Percentiles rank a stretch among this genome's conserved stretches.
Conservation (phyloP, 2,329 filamentous ascomycete species). For the Teratosphaeria zuluensis region DNA sequence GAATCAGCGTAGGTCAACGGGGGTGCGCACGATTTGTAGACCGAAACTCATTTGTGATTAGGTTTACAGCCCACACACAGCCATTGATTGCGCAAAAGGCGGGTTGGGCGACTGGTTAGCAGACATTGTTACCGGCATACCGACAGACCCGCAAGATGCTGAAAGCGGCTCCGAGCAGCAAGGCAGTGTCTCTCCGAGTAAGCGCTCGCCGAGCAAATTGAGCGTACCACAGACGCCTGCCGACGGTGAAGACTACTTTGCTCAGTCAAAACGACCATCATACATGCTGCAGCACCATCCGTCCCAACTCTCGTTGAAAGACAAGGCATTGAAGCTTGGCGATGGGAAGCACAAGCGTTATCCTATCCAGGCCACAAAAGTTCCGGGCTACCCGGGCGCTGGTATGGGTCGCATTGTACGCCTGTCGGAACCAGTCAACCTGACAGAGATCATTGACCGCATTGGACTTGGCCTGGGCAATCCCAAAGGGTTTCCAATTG, state of each 20-base stretch:
- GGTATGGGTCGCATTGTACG: conserved; percentile 54
- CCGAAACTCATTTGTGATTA: conserved; percentile 8
- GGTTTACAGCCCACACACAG: conserved; percentile 90
- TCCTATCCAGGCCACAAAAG: conserved; percentile 43
- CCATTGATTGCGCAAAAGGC: conserved; percentile 73
- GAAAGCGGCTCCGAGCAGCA: neutral
- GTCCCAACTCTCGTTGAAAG: conserved; percentile 31
- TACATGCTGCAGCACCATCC: conserved; percentile 40
- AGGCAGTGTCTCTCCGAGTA: conserved; percentile 1
- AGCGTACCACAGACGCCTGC: conserved; percentile 2
- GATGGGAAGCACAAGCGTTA: conserved; percentile 40
- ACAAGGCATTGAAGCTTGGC: conserved; percentile 29
- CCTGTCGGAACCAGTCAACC: conserved; percentile 42
- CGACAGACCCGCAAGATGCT: conserved; percentile 15
- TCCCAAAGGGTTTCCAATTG: conserved; percentile 55
- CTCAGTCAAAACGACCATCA: conserved; percentile 29
- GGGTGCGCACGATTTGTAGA: neutral
- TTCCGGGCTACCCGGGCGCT: conserved; percentile 37
- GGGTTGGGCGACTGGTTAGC: conserved; percentile 94
- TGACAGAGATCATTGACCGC: conserved; percentile 51
- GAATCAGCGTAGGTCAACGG: conserved; percentile 57
- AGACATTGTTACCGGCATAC: conserved; percentile 62
- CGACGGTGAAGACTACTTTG: conserved; percentile 21
- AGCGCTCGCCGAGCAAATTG: conserved; percentile 1
- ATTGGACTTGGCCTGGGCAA: conserved; percentile 56